Evolutionary conservation across 2,329 filamentous ascomycete species (phyloP), one percentile per base, ranked within the genome.

Genomic region (Pyrenochaeta sp.): DNA sequence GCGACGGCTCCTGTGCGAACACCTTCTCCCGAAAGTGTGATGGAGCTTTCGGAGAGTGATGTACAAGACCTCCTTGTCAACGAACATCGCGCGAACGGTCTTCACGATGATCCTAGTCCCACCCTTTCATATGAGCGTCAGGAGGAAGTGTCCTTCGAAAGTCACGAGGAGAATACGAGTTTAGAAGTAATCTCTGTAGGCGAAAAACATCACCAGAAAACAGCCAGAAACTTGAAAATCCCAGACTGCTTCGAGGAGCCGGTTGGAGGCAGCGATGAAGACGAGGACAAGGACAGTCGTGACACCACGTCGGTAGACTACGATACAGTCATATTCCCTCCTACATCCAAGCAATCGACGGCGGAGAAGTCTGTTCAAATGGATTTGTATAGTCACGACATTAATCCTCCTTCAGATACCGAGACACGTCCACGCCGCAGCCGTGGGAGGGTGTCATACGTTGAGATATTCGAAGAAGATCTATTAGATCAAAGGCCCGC

Each of bases 381-480:
- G 12, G 12, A 10, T 10, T 3, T 13, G 12, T 9, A 36, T 36
- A 15, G 34, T 9, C 34, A 15, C 34, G 12, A 36, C 13, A 3
- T 10, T 36, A 3, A 10, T 36, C 12, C 7, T 36, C 12, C 34
- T 12, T 36, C 34, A 5, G 15, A 10, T 9, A 22, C 39, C n/a
- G 10, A 5, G 25, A n/a, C 40, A 27, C 57, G 65, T 15, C 44
- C 61, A 15, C 58, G 56, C 42, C 60, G 64, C 12, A 52, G 54
- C 36, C 45, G 46, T 1, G n/a, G 24, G 6, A 58, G 58, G 6
- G 59, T 64, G 0, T 69, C 67, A 0, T 69, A 68, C 27, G 50
- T 62, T 24, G 62, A 64, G 34, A 12, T 48, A 2, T n/a, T 25
- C 3, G 25, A 44, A 4, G 52, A 57, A 7, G 51, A 59, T 6